Evolutionary conservation across 2,329 filamentous ascomycete species (phyloP).

Genomic region (Exophiala bonariae): DNA sequence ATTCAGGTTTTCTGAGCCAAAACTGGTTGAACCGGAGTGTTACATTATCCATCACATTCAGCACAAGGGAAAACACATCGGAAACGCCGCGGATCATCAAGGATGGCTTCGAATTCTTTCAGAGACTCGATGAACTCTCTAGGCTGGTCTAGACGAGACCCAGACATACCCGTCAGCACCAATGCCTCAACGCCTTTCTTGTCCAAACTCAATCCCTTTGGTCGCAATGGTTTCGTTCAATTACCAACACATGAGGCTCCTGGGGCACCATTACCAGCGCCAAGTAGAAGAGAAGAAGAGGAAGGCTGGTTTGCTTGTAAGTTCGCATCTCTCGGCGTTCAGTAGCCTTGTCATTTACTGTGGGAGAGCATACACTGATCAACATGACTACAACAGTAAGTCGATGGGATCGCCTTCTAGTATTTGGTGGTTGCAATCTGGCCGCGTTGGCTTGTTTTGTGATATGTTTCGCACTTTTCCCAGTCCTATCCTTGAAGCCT

Average conservation of each 20-base stretch:
- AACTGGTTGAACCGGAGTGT: too few relatives aligned
- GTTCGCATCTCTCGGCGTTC: conserved; percentile 44
- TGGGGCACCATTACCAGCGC: conserved; percentile 82
- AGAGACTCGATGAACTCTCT: conserved; percentile 92
- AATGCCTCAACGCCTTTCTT: conserved; percentile 70
- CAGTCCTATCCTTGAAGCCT: conserved; percentile 74
- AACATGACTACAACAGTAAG: conserved; percentile 64
- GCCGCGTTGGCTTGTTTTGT: conserved; percentile 89
- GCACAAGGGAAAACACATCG: too few relatives aligned
- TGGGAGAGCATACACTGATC: conserved; percentile 14
- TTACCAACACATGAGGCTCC: conserved; percentile 81
- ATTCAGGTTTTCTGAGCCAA: too few relatives aligned
- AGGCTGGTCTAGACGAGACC: conserved; percentile 86
- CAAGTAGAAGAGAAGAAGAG: conserved; percentile 85
- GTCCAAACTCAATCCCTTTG: conserved; percentile 85
- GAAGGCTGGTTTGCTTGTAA: conserved; percentile 95
- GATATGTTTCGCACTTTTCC: conserved; percentile 87
- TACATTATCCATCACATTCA: too few relatives aligned
- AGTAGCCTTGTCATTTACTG: not conserved
- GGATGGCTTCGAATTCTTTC: conserved; percentile 85
- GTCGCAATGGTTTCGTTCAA: conserved; percentile 77
- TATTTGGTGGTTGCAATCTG: conserved; percentile 89
- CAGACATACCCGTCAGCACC: conserved; percentile 72
- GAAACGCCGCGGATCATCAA: conserved; percentile 3
- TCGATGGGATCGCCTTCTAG: conserved; percentile 90